These are phyloP conservation scores for Ceratopteris richardii DNA, from an alignment of 75 land plant genomes.

Conservation along the genomic window DNA sequence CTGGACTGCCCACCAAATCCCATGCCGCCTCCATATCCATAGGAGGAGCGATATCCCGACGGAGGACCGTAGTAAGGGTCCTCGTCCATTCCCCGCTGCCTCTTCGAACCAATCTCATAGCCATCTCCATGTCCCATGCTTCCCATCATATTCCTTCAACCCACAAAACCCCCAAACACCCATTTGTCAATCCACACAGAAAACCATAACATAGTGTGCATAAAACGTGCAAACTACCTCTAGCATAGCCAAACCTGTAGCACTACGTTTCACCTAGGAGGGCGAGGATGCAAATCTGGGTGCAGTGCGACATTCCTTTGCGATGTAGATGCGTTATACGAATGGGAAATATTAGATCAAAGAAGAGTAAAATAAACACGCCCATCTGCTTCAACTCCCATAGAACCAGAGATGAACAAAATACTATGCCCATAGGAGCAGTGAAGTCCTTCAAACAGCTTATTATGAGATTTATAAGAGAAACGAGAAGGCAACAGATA, in stretches of 20 bases:
- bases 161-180: conserved; percentile 35
- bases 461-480: not conserved
- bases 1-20: conserved; percentile 18
- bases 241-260: not conserved
- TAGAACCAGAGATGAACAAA: not conserved
- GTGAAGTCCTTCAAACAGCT: not conserved
- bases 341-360: no score
- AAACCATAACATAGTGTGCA: not conserved
- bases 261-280: no score
- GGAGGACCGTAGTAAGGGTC: conserved; percentile 53
- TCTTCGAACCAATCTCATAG: conserved; percentile 87
- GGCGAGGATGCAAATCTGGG: no score
- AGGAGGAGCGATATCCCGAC: conserved; percentile 19
- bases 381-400: not conserved
- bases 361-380: not conserved
- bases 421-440: not conserved
- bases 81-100: conserved; percentile 61
- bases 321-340: not conserved
- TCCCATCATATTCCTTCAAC: conserved; percentile 45
- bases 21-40: conserved; percentile 25
- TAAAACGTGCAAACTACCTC: not conserved
- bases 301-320: not conserved
- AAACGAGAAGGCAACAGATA: not conserved
- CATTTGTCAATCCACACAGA: conserved; percentile 8
- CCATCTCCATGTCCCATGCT: conserved; percentile 78